phyloP scores from a whole-genome alignment of 257 asterid genomes.

The Gynochthodes officinalis region DNA sequence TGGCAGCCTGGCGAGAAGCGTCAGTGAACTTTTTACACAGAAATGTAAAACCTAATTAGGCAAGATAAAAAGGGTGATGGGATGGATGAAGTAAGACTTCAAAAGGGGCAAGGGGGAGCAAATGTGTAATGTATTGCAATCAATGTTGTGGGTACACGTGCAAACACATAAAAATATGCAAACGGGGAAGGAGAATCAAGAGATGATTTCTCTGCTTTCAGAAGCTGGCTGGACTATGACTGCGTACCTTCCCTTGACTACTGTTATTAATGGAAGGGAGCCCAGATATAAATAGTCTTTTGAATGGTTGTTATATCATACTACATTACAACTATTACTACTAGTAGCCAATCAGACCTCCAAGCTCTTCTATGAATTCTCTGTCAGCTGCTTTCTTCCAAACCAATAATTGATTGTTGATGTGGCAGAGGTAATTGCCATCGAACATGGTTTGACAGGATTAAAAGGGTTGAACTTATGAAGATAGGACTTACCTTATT shows the following conservation, averaged over 20 bases:
- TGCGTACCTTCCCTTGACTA: neutral
- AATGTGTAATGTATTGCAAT: neutral
- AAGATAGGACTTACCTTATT: too few species aligned
- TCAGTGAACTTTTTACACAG: neutral
- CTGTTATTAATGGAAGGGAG: neutral
- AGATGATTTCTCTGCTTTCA: neutral
- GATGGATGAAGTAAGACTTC: neutral
- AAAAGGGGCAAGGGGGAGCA: too few species aligned
- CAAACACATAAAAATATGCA: neutral
- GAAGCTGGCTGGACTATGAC: slow-evolving; percentile 13
- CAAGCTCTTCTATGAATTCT: too few species aligned
- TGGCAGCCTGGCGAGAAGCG: slow-evolving; percentile 9
- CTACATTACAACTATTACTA: too few species aligned
- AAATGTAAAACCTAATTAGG: neutral
- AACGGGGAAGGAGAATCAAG: neutral
- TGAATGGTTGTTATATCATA: too few species aligned
- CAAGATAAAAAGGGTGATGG: neutral
- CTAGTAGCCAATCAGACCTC: too few species aligned
- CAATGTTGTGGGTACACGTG: neutral
- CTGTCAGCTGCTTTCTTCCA: too few species aligned
- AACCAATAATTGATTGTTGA: neutral
- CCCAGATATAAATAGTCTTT: neutral
- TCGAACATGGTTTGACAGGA: too few species aligned
- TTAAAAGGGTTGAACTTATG: too few species aligned
- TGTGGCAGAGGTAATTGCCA: slow-evolving; percentile 3